Evolutionary conservation across 768 basidiomycete genomes (phyloP).

Genomic region (Cystobasidium ongulense): DNA sequence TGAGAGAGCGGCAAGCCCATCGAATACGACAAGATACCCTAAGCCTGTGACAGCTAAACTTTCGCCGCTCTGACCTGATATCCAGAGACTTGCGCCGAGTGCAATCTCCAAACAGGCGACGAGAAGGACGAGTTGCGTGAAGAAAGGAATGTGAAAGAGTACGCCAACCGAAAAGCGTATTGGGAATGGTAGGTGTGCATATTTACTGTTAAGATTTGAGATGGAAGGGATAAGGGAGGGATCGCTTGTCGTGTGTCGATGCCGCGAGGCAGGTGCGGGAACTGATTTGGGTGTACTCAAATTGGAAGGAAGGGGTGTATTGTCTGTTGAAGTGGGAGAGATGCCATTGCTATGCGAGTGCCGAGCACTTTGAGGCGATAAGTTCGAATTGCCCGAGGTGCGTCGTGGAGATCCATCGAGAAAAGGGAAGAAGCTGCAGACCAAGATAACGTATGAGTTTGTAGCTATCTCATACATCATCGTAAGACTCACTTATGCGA

Average conservation of each 20-base stretch:
- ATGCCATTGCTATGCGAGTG: not conserved
- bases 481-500: slow-evolving; percentile 37
- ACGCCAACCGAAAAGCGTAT: slow-evolving; percentile 32
- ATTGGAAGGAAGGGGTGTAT: not conserved
- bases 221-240: slow-evolving; percentile 32
- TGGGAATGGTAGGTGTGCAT: slow-evolving; percentile 32
- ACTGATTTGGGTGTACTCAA: slow-evolving; percentile 14
- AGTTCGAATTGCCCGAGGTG: not conserved
- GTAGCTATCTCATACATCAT: not conserved
- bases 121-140: slow-evolving; percentile 19
- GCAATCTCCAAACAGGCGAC: slow-evolving; percentile 43
- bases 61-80: slow-evolving; percentile 75
- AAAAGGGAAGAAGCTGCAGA: slow-evolving; percentile 35
- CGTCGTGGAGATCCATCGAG: slow-evolving; percentile 2
- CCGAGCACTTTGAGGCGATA: not conserved
- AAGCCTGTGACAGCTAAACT: slow-evolving; percentile 80
- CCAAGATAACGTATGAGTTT: not conserved
- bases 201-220: slow-evolving; percentile 27
- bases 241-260: slow-evolving; percentile 24
- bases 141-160: slow-evolving; percentile 29
- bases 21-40: slow-evolving; percentile 95
- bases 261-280: slow-evolving; percentile 9
- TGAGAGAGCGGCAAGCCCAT: slow-evolving; percentile 68
- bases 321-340: slow-evolving; percentile 14
- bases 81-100: slow-evolving; percentile 62